Evolutionary conservation across 352 stramenopile genomes (phyloP), one percentile per base, ranked within the genome.

Genomic region (Pythium oligandrum): DNA sequence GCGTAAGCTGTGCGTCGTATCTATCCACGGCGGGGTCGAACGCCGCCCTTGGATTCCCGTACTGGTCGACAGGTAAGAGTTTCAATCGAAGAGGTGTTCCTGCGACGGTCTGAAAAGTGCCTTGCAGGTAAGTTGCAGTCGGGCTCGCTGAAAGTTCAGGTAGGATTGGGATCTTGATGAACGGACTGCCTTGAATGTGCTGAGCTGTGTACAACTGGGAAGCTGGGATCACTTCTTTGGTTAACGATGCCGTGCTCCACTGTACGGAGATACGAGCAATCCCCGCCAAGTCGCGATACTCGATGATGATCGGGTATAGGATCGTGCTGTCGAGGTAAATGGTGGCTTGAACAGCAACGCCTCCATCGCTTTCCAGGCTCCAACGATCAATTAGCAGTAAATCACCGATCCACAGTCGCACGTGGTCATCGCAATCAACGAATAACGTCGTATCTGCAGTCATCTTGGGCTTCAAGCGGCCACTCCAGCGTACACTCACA

Each of bases 401-500:
- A 47, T 84, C 74, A 4, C 78, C 69, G 36, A 93, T 44, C 76
- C 78, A 93, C 32, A 93, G 55, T 3, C 83, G 74, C 7, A 72
- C 59, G 32, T 83, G 71, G 32, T 86, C 78, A 34, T 86, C 67
- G 30, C 59, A 64, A 6, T 68, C 65, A 1, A 88, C 56, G 26
- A 55, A 70, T 11, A 93, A 67, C 6, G 66, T 86, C 4, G 58
- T 75, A 36, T 73, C 59, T 4, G 54, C 70, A 0, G 67, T 68
- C 6, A 34, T 44, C 50, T 68, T 67, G n/a, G 71, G 70, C 35
- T 87, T 83, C 4, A 93, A n/a, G 9, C 70, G 74, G 6, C 83
- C 83, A 44, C 53, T 84, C 83, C 83, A 93, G 4, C 80, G 73
- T 7, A 86, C 71, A 1, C 71, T 80, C 0, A 78, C 60, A 60